These are phyloP conservation scores for Fagus sylvatica DNA, from an alignment of 306 rosid genomes.

Conservation along the genomic window DNA sequence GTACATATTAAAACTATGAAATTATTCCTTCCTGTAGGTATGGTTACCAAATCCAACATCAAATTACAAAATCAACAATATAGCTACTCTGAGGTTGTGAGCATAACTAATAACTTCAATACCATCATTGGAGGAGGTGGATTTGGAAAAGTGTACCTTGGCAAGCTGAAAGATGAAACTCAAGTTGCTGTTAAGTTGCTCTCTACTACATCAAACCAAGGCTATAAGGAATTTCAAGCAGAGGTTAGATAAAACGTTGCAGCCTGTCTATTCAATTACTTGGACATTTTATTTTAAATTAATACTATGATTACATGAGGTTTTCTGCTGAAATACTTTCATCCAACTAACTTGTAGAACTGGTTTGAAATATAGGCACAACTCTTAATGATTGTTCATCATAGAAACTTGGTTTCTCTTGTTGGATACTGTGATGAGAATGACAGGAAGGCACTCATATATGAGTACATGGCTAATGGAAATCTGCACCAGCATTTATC, in stretches of 20 bases:
- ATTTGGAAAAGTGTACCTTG: constrained; percentile 45
- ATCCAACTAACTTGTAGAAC: not conserved
- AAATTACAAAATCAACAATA: constrained; percentile 23
- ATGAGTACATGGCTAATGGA: constrained; percentile 28
- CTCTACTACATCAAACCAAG: too few species aligned
- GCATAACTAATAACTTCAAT: constrained; percentile 37
- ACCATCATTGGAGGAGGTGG: constrained; percentile 47
- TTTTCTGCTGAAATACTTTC: not conserved
- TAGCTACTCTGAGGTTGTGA: constrained; percentile 23
- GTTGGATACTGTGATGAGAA: constrained; percentile 29
- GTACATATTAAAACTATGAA: not conserved
- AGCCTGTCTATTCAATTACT: too few species aligned
- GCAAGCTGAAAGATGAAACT: constrained; percentile 17
- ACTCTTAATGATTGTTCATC: constrained; percentile 21
- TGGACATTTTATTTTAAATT: too few species aligned
- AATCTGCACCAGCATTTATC: constrained; percentile 17
- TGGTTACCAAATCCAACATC: not conserved
- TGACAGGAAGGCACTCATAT: constrained; percentile 16
- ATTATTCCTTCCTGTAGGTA: not conserved
- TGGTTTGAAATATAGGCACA: not conserved
- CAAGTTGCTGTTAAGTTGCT: too few species aligned
- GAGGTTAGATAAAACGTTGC: not conserved
- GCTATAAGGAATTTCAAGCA: not conserved
- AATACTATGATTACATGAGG: too few species aligned
- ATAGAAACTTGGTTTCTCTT: constrained; percentile 31